Evolutionary conservation across 2,329 filamentous ascomycete species (phyloP), one percentile per base, ranked within the genome.

Genomic region (Alternaria sp.): DNA sequence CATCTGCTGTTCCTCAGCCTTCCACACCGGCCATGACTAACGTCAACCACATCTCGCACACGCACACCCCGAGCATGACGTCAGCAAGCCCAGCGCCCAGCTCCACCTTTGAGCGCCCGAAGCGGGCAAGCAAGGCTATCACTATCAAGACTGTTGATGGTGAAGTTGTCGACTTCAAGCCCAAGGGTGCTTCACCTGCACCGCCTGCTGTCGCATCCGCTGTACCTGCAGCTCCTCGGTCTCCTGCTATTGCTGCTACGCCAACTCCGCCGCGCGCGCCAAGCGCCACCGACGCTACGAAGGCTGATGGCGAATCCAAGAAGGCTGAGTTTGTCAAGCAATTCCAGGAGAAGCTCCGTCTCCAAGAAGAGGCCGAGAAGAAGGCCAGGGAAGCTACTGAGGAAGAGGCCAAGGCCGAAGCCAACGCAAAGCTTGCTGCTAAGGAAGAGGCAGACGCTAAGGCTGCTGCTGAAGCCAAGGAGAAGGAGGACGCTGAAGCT

Each of bases 71-170:
- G 78, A 89, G 79, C 82, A 88, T 74, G 59, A 80, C 81, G 40
- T 83, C 88, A 79, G 76, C 85, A 82, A 85, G 84, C 60, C 86
- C 89, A 34, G 86, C 85, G 25, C 84, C 88, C 36, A 87, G 87
- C 64, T 85, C 85, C 6, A 85, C 87, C 67, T 89, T 90, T 63
- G 85, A 90, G 62, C 87, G 87, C 61, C 89, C 79, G 16, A 76
- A 87, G 84, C 71, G 82, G 51, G 92, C 90, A 84, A 93, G 87
- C 79, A 89, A 89, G 49, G 89, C 90, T 1, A 91, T 97, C 67
- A 85, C 89, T 50, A 97, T 97, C 83, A 96, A 93, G 84, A 92
- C 93, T 73, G 38, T 90, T 30, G 86, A 90, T 57, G 94, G 93
- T 64, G 92, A 95, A 75, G 87, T 89, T 30, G 83, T 97, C 69